Percentiles rank a stretch among this genome's conserved stretches.
Evolutionary conservation across 2,329 filamentous ascomycete genomes (phyloP).

Genomic region (Fusarium marasasianum): DNA sequence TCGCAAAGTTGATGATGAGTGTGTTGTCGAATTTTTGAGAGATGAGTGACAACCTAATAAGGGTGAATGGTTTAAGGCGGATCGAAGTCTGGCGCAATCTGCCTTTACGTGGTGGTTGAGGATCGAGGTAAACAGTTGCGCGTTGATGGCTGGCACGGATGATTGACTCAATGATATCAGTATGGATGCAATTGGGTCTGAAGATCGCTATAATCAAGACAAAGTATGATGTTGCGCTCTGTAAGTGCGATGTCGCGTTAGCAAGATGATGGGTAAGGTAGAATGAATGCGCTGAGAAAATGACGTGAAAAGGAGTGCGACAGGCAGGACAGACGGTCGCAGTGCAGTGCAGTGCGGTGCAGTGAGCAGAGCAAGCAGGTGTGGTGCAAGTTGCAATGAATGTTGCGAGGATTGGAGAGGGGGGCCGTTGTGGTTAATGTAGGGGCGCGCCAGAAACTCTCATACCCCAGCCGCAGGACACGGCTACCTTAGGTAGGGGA

Average conservation of each 20-base stretch:
- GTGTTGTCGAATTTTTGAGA: background rate
- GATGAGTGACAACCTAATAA: background rate
- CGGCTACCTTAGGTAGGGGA: slow-evolving; percentile 23
- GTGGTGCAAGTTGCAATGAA: slow-evolving; percentile 42
- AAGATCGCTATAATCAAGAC: background rate
- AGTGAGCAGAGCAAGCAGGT: slow-evolving; percentile 18
- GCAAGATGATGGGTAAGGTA: slow-evolving; percentile 7
- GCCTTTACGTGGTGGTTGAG: background rate
- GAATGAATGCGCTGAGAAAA: slow-evolving; percentile 27
- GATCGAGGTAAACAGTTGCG: slow-evolving; percentile 7
- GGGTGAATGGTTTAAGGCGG: background rate
- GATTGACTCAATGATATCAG: background rate
- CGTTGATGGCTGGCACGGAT: background rate
- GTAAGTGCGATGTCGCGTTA: slow-evolving; percentile 19
- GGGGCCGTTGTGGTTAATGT: slow-evolving; percentile 39
- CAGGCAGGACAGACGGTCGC: slow-evolving; percentile 33
- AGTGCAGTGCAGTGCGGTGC: background rate
- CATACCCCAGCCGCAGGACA: slow-evolving; percentile 11
- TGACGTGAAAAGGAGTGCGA: slow-evolving; percentile 33
- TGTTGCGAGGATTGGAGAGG: slow-evolving; percentile 28
- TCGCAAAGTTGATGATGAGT: background rate
- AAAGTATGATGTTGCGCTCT: slow-evolving; percentile 8
- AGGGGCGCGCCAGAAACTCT: slow-evolving; percentile 28
- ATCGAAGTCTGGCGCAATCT: background rate
- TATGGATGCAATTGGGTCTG: slow-evolving; percentile 5